Percentiles rank a stretch among this genome's conserved stretches.
Conservation (phyloP, 495 filamentous ascomycete species). For the Collariella sp. region DNA sequence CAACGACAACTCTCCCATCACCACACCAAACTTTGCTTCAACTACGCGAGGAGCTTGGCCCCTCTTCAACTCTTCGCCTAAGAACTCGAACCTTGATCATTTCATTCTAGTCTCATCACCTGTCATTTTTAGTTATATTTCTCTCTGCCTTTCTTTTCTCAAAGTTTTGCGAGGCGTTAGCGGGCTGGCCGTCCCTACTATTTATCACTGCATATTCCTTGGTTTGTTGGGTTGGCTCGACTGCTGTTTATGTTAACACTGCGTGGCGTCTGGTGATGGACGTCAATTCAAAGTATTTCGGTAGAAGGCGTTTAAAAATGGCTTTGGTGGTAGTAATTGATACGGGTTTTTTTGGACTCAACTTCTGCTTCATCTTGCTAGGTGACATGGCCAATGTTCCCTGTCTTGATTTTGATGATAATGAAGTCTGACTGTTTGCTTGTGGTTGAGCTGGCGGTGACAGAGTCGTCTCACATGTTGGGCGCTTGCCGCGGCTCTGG, state of each 20-base stretch:
- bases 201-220: not conserved
- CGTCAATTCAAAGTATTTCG: not conserved
- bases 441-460: too few species aligned
- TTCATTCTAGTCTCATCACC: not conserved
- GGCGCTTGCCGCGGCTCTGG: too few species aligned
- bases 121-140: too few species aligned
- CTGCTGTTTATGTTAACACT: not conserved
- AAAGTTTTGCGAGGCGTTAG: not conserved
- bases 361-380: not conserved
- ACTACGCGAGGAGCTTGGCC: too few species aligned
- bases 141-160: not conserved
- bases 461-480: too few species aligned
- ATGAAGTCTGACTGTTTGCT: too few species aligned
- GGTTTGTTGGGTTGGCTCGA: not conserved
- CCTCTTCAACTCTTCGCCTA: too few species aligned
- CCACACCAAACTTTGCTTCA: not conserved
- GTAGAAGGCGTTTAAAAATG: too few species aligned
- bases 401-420: too few species aligned
- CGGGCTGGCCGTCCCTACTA: not conserved
- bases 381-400: not conserved
- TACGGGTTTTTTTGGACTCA: not conserved
- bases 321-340: not conserved
- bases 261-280: not conserved
- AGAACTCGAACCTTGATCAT: too few species aligned
- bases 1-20: not conserved